Evolutionary conservation across 192 early-diverging fungal species (phyloP).

Genomic region (Backusella tuberculispora): DNA sequence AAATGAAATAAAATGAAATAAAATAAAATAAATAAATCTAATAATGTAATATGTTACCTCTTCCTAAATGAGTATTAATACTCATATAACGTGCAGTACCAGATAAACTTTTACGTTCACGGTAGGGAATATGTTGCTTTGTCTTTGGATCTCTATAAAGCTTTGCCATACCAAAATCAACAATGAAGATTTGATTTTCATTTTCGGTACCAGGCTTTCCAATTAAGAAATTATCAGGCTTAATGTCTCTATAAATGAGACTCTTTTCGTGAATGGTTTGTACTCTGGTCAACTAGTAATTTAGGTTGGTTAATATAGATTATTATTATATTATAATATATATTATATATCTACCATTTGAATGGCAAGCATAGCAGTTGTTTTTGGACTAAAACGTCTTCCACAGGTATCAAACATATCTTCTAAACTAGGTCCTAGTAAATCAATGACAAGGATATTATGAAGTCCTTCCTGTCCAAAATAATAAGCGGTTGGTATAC

Average conservation of each 20-base stretch:
- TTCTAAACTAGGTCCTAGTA: slow-evolving; percentile 91
- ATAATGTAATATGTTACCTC: slow-evolving; percentile 58
- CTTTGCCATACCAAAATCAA: slow-evolving; percentile 99
- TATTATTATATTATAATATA: no score
- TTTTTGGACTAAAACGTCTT: slow-evolving; percentile 90
- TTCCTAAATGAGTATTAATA: slow-evolving; percentile 96
- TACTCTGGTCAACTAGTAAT: slow-evolving; percentile 67
- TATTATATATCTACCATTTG: slow-evolving; percentile 74
- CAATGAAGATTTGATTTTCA: slow-evolving; percentile 79
- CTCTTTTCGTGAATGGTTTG: slow-evolving; percentile 95
- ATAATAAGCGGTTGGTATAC: slow-evolving; percentile 92
- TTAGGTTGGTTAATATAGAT: neutral
- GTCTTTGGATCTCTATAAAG: slow-evolving; percentile 97
- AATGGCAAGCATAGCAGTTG: slow-evolving; percentile 94
- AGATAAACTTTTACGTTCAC: slow-evolving; percentile 92
- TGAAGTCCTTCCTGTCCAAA: slow-evolving; percentile 97
- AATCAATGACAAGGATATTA: slow-evolving; percentile 92
- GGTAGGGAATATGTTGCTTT: slow-evolving; percentile 96
- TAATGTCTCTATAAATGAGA: slow-evolving; percentile 97
- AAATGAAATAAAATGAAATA: neutral
- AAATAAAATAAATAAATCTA: neutral
- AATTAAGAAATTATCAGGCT: slow-evolving; percentile 98
- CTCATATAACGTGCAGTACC: slow-evolving; percentile 99
- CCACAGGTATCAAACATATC: slow-evolving; percentile 97
- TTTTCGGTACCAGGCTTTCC: slow-evolving; percentile 71